Evolutionary conservation across 2,329 filamentous ascomycete species (phyloP), one percentile per base, ranked within the genome.

Genomic region (Epichloe hybrida): DNA sequence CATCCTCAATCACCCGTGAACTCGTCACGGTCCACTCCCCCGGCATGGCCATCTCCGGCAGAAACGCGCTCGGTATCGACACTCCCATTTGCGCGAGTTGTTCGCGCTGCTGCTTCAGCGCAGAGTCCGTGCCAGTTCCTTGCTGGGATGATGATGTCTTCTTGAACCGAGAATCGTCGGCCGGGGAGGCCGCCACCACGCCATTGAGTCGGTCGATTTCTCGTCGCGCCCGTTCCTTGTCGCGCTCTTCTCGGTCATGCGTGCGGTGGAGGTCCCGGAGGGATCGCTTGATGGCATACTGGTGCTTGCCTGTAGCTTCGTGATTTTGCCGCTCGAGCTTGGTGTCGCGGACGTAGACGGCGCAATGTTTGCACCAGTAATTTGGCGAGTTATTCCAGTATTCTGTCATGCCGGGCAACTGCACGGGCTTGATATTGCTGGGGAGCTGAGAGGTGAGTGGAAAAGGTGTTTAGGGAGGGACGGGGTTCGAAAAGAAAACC

Each of bases 311-410:
- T 0, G 88, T 95, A 27, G 86, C 80, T 68, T 96, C 90, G 69
- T 96, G 90, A 68, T 96, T 91, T 57, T 82, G 77, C 59, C 84
- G 85, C 66, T 95, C 90, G 67, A 96, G 81, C 58, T 88, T 83
- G 21, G 90, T 96, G 73, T 98, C 93, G 69, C 88, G 86, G 47
- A 98, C 86, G 68, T 83, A 97, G 64, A 79, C 80, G 63, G 81
- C 80, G 78, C 93, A 98, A 73, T 95, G 88, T 68, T 97, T 97
- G 79, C 93, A 98, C 89, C 90, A 97, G 72, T 95, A 95, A 65
- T 85, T 91, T 5, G 90, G 90, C 66, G 90, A 95, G 20, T 91
- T 96, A 67, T 97, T 97, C 93, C 93, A 97, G 71, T 95, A 94
- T 75, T 97, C 93, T 0, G 93, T 84, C 93, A 98, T 97, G 46